Base-by-base conservation (phyloP, 2,329 filamentous ascomycete species). In the Balansia obtecta region DNA sequence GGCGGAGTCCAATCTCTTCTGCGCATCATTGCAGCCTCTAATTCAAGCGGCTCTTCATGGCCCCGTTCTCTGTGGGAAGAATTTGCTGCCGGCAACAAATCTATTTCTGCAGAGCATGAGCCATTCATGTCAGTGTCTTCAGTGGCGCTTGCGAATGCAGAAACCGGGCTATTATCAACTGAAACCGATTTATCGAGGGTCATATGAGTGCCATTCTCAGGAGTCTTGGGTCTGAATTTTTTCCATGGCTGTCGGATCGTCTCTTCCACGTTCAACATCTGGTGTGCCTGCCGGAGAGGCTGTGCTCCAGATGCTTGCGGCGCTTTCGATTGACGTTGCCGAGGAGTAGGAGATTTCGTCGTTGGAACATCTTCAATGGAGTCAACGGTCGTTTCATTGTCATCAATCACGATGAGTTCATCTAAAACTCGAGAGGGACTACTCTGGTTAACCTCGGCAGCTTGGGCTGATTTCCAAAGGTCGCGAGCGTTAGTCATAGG, bases 1-100 rank as follows among this genome's bases (percentile, higher is more conserved):
- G 80, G 75, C 2, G 84, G 85, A 1, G 86, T 89, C 86, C 85
- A 89, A 52, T 82, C 74, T 13, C 67, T 60, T 53, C 80, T 73
- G 52, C 85, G 72, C 44, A 67, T 69, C 27, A 76, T 62, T 8
- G 83, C 85, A 44, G 62, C 63, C 48, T 76, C 73, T 9, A 73
- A 52, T 18, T 64, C 57, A 2, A 71, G 56, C 0, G 67, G 59
- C 46, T 68, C 66, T n/a, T 61, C 49, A 8, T 15, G 15, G 15
- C 45, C 41, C 12, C 39, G 38, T 13, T 12, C 27, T 13, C 27
- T 41, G 40, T n/a, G 13, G 9, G 1, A 9, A 30, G 20, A 9
- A 22, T 50, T 37, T 20, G 44, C 38, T 13, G 34, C 8, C 27
- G 11, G 39, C 18, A 50, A 40, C 5, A 27, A 32, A 12, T 40